phyloP scores from a whole-genome alignment of 2,329 filamentous ascomycete species.

The Calonectria hongkongensis region DNA sequence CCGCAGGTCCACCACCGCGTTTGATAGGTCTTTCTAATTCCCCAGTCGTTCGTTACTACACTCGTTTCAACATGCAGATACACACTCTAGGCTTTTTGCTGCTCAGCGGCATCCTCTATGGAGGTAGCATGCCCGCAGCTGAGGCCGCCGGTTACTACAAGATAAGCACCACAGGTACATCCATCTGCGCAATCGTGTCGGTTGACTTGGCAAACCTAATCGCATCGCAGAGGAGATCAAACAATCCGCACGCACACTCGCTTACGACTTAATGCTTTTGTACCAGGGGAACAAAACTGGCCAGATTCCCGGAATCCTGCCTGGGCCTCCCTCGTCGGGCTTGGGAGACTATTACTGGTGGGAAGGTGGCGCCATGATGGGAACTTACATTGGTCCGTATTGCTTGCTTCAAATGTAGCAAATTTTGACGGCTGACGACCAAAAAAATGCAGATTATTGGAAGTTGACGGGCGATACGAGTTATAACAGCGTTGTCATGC shows the following conservation, averaged over 20 bases:
- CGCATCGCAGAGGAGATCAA: conserved; percentile 65
- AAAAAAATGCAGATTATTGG: conserved; percentile 74
- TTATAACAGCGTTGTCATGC: conserved; percentile 76
- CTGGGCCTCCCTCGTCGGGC: conserved; percentile 69
- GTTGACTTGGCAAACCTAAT: not conserved
- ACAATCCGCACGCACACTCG: conserved; percentile 66
- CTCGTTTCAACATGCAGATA: conserved; percentile 17
- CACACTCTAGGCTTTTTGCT: conserved; percentile 32
- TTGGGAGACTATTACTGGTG: conserved; percentile 82
- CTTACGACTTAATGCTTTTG: conserved; percentile 70
- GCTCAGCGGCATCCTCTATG: conserved; percentile 41
- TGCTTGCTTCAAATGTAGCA: not conserved
- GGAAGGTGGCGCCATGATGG: conserved; percentile 82
- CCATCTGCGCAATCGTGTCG: not conserved
- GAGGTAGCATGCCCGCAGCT: conserved; percentile 43
- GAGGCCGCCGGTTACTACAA: conserved; percentile 55
- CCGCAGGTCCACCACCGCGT: not conserved
- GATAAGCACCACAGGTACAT: conserved; percentile 57
- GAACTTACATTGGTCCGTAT: conserved; percentile 73
- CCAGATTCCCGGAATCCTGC: conserved; percentile 73
- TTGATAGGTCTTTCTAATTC: not conserved
- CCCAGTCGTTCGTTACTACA: not conserved
- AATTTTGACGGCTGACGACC: not conserved
- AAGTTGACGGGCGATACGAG: conserved; percentile 78
- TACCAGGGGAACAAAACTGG: conserved; percentile 72